These are phyloP conservation scores for Aspergillus coremiiformis DNA, from an alignment of 495 filamentous ascomycete species.

Conservation along the genomic window DNA sequence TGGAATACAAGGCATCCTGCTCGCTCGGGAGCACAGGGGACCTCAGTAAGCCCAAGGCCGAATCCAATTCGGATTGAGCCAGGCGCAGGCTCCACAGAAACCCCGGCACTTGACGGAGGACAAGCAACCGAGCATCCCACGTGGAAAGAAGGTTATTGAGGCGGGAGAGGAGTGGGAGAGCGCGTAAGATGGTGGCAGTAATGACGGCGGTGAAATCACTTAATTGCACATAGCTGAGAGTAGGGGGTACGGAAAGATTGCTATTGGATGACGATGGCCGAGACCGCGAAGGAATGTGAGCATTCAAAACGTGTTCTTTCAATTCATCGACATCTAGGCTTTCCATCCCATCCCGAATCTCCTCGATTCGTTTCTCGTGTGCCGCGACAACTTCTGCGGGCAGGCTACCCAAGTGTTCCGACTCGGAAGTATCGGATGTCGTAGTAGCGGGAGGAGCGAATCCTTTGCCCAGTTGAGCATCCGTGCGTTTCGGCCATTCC, in stretches of 20 bases:
- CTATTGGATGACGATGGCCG: slow-evolving; percentile 49
- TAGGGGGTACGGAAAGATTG: slow-evolving; percentile 44
- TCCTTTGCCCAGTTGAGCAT: slow-evolving; percentile 37
- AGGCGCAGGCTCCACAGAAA: slow-evolving; percentile 60
- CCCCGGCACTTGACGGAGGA: slow-evolving; percentile 63
- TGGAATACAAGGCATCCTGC: slow-evolving; percentile 24
- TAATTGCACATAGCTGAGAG: slow-evolving; percentile 50
- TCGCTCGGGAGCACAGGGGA: slow-evolving; percentile 15
- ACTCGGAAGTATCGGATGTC: slow-evolving; percentile 18
- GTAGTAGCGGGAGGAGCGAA: slow-evolving; percentile 45
- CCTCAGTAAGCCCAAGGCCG: slow-evolving; percentile 54
- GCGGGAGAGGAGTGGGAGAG: slow-evolving; percentile 72
- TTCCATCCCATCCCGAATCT: slow-evolving; percentile 71
- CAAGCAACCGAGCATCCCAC: slow-evolving; percentile 69
- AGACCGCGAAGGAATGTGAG: slow-evolving; percentile 55
- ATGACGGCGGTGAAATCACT: slow-evolving; percentile 85
- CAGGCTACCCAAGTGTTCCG: slow-evolving; percentile 62
- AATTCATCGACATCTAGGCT: slow-evolving; percentile 80
- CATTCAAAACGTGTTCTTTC: slow-evolving; percentile 78
- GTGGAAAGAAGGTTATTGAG: slow-evolving; percentile 59
- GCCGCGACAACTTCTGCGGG: slow-evolving; percentile 49
- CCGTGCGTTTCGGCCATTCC: slow-evolving; percentile 55
- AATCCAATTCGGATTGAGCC: slow-evolving; percentile 53
- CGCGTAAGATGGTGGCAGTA: slow-evolving; percentile 78
- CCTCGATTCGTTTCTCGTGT: slow-evolving; percentile 69